Evolutionary conservation across 805 yeast species (phyloP), one percentile per base, ranked within the genome.

Genomic region (Ogataea methanolica): DNA sequence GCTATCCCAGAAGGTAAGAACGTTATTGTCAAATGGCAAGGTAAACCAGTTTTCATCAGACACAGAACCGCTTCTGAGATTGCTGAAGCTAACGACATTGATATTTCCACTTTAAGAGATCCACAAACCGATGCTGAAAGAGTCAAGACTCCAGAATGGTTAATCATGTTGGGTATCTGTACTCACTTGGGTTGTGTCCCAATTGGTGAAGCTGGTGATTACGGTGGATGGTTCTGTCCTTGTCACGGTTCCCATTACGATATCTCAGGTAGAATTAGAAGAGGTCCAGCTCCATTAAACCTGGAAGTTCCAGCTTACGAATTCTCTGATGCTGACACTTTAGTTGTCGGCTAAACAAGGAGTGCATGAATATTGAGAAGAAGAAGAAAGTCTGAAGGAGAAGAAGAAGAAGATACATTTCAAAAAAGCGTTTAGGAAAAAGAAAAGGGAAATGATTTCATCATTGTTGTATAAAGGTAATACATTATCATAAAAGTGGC

Each of bases 221-320:
- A 81, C 63, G 98, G 97, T 71, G 99, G 99, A 71, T 94, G 99
- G 99, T 94, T 94, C 92, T 94, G 99, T 75, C 99, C 99, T 58
- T 94, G 99, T 79, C 99, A 95, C 80, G 99, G 99, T 82, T 92
- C 98, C 68, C 99, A 95, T 74, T 94, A 94, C 75, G 99, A 94
- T 76, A 95, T 95, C 76, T 91, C 97, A 56, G 99, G 99, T 73
- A 92, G 99, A 85, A 92, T 94, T 70, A 89, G 99, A 84, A 92
- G 83, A 78, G 99, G 99, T 62, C 99, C 99, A 62, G 99, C 99
- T 69, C 99, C 99, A 67, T 82, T 89, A 73, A 94, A 94, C 80
- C 82, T 94, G 78, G 99, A 94, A 79, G 79, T 94, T 63, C 99
- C 99, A 62, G 77, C 80, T 62, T 94, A 94, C 71, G 88, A 83